Percentiles rank a stretch among this genome's conserved stretches.
Evolutionary conservation across 2,329 filamentous ascomycete genomes (phyloP).

Genomic region (Lasiodiplodia sp.): DNA sequence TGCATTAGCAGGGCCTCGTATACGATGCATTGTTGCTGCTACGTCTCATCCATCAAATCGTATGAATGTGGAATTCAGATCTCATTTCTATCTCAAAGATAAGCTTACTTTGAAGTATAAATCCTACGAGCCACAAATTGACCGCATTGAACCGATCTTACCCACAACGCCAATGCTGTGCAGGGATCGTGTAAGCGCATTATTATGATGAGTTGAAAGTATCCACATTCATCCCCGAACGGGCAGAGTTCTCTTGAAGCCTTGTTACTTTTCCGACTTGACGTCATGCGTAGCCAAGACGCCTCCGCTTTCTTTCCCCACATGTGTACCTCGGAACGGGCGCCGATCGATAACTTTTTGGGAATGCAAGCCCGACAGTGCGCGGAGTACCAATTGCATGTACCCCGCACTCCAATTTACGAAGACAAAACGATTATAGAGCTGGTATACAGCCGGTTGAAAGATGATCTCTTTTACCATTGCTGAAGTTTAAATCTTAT

Average conservation of each 20-base stretch:
- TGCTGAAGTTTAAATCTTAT: neutral
- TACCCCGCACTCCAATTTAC: conserved; percentile 7
- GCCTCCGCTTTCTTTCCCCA: conserved; percentile 13
- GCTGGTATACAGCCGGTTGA: neutral
- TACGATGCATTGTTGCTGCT: too few species aligned
- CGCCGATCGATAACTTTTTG: conserved; percentile 11
- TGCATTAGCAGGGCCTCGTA: neutral
- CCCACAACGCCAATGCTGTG: neutral
- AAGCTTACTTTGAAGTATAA: neutral
- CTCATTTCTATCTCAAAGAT: neutral
- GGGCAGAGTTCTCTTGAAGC: neutral
- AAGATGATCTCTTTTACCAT: neutral
- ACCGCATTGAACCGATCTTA: neutral
- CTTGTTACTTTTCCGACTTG: neutral
- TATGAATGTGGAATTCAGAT: neutral
- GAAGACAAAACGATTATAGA: neutral
- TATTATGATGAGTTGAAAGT: neutral
- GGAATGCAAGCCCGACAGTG: neutral
- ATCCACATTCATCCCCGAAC: neutral
- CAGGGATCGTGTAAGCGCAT: neutral
- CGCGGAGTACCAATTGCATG: neutral
- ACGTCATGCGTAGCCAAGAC: conserved; percentile 13
- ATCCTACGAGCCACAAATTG: neutral
- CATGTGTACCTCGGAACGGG: neutral
- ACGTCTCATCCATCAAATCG: neutral